Conservation (phyloP, 345 rosid genomes). For the Microthlaspi erraticum region DNA sequence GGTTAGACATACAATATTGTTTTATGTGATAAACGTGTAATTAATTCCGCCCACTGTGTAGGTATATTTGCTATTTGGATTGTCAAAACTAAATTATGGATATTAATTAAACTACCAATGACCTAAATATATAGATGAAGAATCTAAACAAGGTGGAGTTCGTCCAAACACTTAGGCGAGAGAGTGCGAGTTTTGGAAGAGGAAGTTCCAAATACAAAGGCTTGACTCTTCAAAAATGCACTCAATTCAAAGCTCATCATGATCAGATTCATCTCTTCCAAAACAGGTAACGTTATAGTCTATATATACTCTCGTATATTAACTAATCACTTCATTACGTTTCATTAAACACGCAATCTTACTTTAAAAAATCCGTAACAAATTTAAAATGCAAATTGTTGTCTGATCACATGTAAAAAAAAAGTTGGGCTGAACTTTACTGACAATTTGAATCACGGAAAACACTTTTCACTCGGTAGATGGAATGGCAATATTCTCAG, state of each 20-base stretch:
- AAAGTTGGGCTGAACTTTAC: background rate
- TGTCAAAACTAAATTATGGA: slow-evolving; percentile 1
- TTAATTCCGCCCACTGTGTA: no score
- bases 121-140: slow-evolving; percentile 64
- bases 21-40: background rate
- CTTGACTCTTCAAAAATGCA: slow-evolving; percentile 76
- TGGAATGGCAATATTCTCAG: slow-evolving; percentile 14
- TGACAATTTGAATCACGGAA: background rate
- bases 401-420: background rate
- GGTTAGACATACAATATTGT: slow-evolving; percentile 47
- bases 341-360: slow-evolving; percentile 5
- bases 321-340: background rate
- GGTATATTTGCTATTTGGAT: background rate
- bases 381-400: background rate
- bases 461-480: slow-evolving; percentile 10
- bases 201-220: slow-evolving; percentile 95
- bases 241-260: slow-evolving; percentile 41
- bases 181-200: slow-evolving; percentile 91
- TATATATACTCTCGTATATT: background rate
- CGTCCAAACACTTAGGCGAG: slow-evolving; percentile 91
- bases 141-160: slow-evolving; percentile 82
- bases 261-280: slow-evolving; percentile 43
- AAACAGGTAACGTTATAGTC: slow-evolving; percentile 34
- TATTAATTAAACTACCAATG: background rate
- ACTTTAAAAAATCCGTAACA: background rate